Conservation (phyloP, 805 yeast genomes). For the Hanseniaspora hatyaiensis region DNA sequence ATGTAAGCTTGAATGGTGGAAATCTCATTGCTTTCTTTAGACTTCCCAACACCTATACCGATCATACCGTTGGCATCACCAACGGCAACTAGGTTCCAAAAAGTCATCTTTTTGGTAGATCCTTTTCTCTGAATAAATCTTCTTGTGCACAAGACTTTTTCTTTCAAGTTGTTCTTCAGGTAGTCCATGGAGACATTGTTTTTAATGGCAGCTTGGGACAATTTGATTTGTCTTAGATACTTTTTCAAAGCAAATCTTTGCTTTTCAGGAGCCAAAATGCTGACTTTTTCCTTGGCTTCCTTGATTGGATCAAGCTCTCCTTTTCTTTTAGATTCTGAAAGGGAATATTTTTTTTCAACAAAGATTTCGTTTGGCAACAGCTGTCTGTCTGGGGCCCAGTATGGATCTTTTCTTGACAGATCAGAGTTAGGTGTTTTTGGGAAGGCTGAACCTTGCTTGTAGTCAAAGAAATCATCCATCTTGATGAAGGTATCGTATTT, state of each 20-base stretch:
- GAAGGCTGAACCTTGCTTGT: conserved; percentile 27
- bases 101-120: conserved; percentile 76
- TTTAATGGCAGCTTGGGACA: conserved; percentile 40
- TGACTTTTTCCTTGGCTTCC: conserved; percentile 5
- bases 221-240: conserved; percentile 33
- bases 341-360: conserved; percentile 7
- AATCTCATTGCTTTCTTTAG: conserved; percentile 46
- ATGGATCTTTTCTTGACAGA: conserved; percentile 20
- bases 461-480: conserved; percentile 69
- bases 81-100: conserved; percentile 74
- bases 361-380: conserved; percentile 19
- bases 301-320: conserved; percentile 7
- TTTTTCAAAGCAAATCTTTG: conserved; percentile 2
- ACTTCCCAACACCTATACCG: conserved; percentile 92
- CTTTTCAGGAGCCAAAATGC: conserved; percentile 5
- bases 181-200: conserved; percentile 58
- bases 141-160: conserved; percentile 60
- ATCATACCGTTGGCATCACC: conserved; percentile 91
- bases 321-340: conserved; percentile 6
- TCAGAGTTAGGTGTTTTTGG: conserved; percentile 19
- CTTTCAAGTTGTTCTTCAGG: conserved; percentile 43
- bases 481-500: conserved; percentile 56
- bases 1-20: conserved; percentile 80
- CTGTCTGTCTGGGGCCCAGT: conserved; percentile 18
- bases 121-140: conserved; percentile 84